phyloP scores from a whole-genome alignment of 192 early-diverging fungal genomes.

The Mortierella antarctica region DNA sequence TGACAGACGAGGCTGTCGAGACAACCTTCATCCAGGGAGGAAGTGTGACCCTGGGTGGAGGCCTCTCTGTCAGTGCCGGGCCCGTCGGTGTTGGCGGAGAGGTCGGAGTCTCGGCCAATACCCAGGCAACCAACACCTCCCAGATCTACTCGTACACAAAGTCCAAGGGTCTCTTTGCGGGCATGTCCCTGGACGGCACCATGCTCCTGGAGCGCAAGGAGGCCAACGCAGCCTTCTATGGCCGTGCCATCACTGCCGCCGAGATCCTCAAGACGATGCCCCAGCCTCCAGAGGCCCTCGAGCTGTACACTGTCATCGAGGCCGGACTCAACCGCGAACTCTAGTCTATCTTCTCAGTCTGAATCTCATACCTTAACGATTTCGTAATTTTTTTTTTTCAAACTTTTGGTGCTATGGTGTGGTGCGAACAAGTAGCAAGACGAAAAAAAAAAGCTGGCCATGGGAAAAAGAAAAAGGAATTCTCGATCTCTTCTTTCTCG shows the following conservation, averaged over 20 bases:
- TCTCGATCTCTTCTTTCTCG: too few relatives aligned
- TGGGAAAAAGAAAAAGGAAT: too few relatives aligned
- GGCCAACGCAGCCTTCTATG: constrained; percentile 85
- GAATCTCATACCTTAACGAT: neutral
- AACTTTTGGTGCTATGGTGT: too few relatives aligned
- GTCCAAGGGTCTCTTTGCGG: constrained; percentile 90
- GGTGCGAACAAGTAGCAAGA: too few relatives aligned
- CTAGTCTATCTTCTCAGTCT: constrained; percentile 9
- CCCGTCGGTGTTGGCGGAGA: constrained; percentile 64
- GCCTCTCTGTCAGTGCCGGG: constrained; percentile 69
- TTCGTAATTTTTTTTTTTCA: neutral
- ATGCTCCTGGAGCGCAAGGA: constrained; percentile 86
- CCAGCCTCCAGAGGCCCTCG: constrained; percentile 79
- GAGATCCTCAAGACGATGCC: constrained; percentile 82
- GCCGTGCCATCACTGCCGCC: constrained; percentile 73
- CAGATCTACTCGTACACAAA: constrained; percentile 91
- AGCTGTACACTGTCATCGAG: constrained; percentile 80
- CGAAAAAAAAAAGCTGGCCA: too few relatives aligned
- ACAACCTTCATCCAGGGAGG: constrained; percentile 87
- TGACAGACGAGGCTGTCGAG: constrained; percentile 86
- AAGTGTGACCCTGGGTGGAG: constrained; percentile 91
- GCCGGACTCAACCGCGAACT: constrained; percentile 56
- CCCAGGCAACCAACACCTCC: constrained; percentile 64
- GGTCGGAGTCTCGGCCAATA: constrained; percentile 53
- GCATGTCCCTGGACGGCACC: constrained; percentile 86